These are phyloP conservation scores for Termitomyces sp. DNA, from an alignment of 768 basidiomycete species.

Conservation along the genomic window DNA sequence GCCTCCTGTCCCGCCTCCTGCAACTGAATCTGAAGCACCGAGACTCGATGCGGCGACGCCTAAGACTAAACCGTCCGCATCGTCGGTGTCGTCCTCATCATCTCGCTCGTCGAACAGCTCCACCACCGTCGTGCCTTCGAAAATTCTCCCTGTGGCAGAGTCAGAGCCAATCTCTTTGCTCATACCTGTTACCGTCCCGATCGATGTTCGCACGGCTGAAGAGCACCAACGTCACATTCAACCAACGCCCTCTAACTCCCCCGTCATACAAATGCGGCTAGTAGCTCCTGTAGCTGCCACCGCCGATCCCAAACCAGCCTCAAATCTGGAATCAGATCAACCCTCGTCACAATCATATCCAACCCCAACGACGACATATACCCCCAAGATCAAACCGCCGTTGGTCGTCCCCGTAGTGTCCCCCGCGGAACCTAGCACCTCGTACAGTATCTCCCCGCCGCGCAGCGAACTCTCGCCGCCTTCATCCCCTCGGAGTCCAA, in stretches of 20 bases:
- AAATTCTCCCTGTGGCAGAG: neutral
- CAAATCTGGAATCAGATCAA: constrained; percentile 9
- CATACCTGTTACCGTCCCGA: constrained; percentile 9
- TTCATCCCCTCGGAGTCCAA: constrained; percentile 18
- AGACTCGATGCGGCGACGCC: constrained; percentile 8
- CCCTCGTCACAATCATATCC: constrained; percentile 5
- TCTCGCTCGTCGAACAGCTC: constrained; percentile 26
- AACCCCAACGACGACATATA: constrained; percentile 18
- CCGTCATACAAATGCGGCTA: constrained; percentile 34
- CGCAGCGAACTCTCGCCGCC: constrained; percentile 15
- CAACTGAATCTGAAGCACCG: constrained; percentile 1
- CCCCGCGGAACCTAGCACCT: constrained; percentile 34
- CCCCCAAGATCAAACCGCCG: constrained; percentile 27
- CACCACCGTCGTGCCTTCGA: constrained; percentile 21
- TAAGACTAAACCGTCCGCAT: constrained; percentile 10
- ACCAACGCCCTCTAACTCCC: constrained; percentile 67
- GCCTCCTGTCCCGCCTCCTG: neutral
- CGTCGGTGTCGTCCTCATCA: constrained; percentile 23
- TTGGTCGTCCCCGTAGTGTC: constrained; percentile 30
- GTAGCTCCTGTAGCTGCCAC: constrained; percentile 18
- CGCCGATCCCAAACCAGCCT: constrained; percentile 4
- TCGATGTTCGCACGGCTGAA: constrained; percentile 18
- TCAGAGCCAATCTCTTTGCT: constrained; percentile 1
- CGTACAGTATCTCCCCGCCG: constrained; percentile 29
- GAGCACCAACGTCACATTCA: constrained; percentile 30